A percentile compares a stretch with the other conserved stretches of the same genome.
phyloP scores from a whole-genome alignment of 2,329 filamentous ascomycete species.

The Verticillium zaregamsianum region DNA sequence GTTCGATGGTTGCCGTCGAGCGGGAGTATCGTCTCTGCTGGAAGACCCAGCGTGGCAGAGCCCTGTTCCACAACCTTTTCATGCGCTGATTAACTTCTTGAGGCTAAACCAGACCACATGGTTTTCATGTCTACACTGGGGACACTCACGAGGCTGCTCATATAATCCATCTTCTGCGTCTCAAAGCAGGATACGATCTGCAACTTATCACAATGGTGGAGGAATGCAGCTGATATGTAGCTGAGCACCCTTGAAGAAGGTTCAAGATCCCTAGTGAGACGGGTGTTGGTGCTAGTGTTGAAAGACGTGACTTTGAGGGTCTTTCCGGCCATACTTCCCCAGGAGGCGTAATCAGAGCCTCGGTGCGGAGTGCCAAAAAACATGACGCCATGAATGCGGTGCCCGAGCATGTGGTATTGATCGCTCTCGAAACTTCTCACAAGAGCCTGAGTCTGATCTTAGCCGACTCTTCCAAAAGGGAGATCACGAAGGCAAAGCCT shows the following conservation, averaged over 20 bases:
- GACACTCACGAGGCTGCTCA: background rate
- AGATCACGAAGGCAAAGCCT: too few relatives aligned
- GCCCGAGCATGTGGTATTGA: background rate
- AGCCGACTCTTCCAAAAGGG: too few relatives aligned
- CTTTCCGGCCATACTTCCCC: background rate
- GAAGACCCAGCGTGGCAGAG: constrained; percentile 5
- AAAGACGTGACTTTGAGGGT: background rate
- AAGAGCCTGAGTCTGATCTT: too few relatives aligned
- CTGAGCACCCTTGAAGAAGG: constrained; percentile 1
- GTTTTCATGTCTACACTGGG: background rate
- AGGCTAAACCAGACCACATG: background rate
- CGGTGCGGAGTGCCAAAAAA: constrained; percentile 17
- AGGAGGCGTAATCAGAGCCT: background rate
- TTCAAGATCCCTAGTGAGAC: constrained; percentile 1
- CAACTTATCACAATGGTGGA: constrained; percentile 5
- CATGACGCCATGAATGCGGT: constrained; percentile 7
- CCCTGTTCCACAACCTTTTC: constrained; percentile 8
- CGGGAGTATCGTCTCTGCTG: constrained; percentile 4
- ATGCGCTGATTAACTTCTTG: background rate
- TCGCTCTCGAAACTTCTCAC: background rate
- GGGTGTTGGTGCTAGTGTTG: background rate
- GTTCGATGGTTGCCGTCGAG: constrained; percentile 7
- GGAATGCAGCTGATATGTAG: background rate
- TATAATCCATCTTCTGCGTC: constrained; percentile 14
- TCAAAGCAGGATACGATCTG: constrained; percentile 21